Evolutionary conservation across 352 stramenopile species (phyloP), one percentile per base, ranked within the genome.

Genomic region (Lagenidium giganteum): DNA sequence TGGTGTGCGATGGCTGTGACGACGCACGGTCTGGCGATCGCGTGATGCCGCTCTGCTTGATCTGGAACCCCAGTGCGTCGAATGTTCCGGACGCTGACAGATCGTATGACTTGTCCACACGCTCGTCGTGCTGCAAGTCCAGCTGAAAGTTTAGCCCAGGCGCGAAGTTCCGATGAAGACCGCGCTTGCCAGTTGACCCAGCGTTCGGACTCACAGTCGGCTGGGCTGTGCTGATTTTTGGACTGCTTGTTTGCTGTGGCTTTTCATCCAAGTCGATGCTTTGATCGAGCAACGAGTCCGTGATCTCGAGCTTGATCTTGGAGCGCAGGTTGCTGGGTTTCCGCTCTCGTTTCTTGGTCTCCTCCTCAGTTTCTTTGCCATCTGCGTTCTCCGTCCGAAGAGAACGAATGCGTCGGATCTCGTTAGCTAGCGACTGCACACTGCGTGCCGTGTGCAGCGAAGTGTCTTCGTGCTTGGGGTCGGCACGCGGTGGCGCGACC

Each of bases 1-100:
- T 81, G 2, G 65, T 71, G 21, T 81, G 73, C 1, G 59, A 60
- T 5, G 65, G 68, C 17, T 65, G 47, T 2, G 47, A 33, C 7
- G 38, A n/a, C n/a, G n/a, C n/a, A 9, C 68, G 68, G 33, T 78
- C 69, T 0, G 66, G 67, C 0, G 63, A 81, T 2, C 67, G 56
- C 35, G 70, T 81, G 31, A 87, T 70, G 5, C 74, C 74, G 12
- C 61, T 84, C 47, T 87, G 70, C 27, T 83, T 83, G 51, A 87
- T 83, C 42, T 84, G 70, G 26, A 87, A 87, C 0, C 66, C 61
- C 22, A 83, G 62, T 4, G 71, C 69, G 33, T 87, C 70, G 39
- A 87, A 84, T 0, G 74, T 87, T 2, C 74, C 74, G 4, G 70
- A 87, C 11, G 74, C 70, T 4, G 74, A 84, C 47, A 87, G 49